Conservation (phyloP, 257 asterid species). For the Capsicum pubescens region DNA sequence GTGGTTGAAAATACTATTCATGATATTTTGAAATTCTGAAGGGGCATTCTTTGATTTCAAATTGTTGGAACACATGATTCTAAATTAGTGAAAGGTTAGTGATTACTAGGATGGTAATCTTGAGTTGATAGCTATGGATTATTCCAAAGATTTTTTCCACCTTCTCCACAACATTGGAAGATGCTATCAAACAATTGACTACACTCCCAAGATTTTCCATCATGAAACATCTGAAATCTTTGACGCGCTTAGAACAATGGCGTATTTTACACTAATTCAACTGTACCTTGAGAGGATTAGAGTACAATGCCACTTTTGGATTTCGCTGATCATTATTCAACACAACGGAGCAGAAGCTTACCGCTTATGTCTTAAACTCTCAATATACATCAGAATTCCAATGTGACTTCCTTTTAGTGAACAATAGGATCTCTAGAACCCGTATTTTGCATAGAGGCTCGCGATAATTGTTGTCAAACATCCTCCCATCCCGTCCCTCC, state of each 20-base stretch:
- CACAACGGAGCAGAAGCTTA: background rate
- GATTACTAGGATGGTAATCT: background rate
- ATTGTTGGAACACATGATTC: background rate
- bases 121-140: background rate
- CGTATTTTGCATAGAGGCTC: background rate
- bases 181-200: background rate
- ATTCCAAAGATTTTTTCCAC: background rate
- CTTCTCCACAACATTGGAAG: background rate
- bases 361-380: background rate
- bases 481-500: background rate
- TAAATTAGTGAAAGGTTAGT: background rate
- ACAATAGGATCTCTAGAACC: background rate
- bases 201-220: background rate
- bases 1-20: too few species aligned
- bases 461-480: background rate
- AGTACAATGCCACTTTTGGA: background rate
- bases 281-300: too few species aligned
- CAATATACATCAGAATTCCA: background rate
- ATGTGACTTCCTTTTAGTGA: background rate
- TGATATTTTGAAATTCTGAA: too few species aligned
- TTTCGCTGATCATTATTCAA: background rate
- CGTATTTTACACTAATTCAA: background rate
- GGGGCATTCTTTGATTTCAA: background rate
- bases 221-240: background rate
- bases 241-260: background rate